Base-by-base conservation (phyloP, 495 filamentous ascomycete species). In the Xylaria flabelliformis region DNA sequence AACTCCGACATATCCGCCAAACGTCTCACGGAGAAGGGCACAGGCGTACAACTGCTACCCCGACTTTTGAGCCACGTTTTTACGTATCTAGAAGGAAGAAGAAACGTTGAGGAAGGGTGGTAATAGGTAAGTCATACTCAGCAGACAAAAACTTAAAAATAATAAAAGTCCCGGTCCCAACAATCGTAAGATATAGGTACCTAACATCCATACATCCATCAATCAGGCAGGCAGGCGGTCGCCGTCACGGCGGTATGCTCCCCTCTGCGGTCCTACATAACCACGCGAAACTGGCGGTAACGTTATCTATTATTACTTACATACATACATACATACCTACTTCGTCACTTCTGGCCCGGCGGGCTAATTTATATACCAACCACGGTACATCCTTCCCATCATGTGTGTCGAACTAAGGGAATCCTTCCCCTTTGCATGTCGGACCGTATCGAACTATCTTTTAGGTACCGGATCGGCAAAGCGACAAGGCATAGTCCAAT, bases 281-380 rank as follows among this genome's bases (percentile, higher is more conserved):
- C 65, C 65, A 67, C 65, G 65, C 65, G 65, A 67, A 67, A 67
- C 65, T 67, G 50, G 65, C 65, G 50, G 65, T 67, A 67, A 67
- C 65, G 13, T 4, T 64, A 46, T 7, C 61, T 42, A 42, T 55
- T 41, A 41, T 55, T 67, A 39, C 9, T 67, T 53, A 6, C 42
- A 29, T 29, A 29, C 26, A 29, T 53, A 6, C 42, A 29, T 29
- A 29, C 26, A 29, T 29, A 29, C 26, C 26, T 29, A 29, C 36
- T 39, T 39, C 36, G 36, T 39, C 8, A 39, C 36, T 39, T 1
- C 7, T 7, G 36, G 36, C 6, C 36, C 36, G 36, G 36, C 36
- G 36, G 36, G 36, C 36, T 39, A 39, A 39, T 39, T 39, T 39
- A 39, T 39, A 39, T 8, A 6, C 7, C 6, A 36, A 39, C 44